These are phyloP conservation scores for Eucalyptus cladocalyx DNA, from an alignment of 345 rosid species.

Conservation along the genomic window DNA sequence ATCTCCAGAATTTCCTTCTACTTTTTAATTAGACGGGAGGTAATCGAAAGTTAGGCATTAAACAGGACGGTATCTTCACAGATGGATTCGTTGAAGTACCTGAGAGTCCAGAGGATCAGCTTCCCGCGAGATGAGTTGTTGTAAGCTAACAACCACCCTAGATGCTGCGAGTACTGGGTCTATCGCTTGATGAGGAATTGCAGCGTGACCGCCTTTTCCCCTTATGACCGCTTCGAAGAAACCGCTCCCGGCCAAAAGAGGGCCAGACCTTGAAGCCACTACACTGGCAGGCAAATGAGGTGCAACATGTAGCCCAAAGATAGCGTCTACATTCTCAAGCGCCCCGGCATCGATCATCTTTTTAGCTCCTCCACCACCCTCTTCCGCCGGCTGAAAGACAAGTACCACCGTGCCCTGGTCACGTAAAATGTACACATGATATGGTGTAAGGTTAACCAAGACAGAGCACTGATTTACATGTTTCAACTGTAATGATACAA, in stretches of 20 bases:
- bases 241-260: conserved; percentile 60
- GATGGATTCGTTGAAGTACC: conserved; percentile 17
- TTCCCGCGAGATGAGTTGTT: conserved; percentile 85
- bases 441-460: neutral
- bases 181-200: conserved; percentile 65
- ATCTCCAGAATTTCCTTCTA: neutral
- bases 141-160: conserved; percentile 70
- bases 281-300: conserved; percentile 19
- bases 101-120: conserved; percentile 87
- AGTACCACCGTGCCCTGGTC: conserved; percentile 76
- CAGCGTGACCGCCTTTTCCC: conserved; percentile 86
- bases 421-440: neutral
- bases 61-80: neutral
- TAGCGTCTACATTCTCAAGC: conserved; percentile 57
- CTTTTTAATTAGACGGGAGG: neutral
- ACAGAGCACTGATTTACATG: neutral
- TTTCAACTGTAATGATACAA: neutral
- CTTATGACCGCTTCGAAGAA: conserved; percentile 73
- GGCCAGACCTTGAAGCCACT: conserved; percentile 56
- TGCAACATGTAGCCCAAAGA: conserved; percentile 70
- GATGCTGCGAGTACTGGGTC: conserved; percentile 88
- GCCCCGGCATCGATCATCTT: conserved; percentile 58
- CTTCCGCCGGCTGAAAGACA: conserved; percentile 95
- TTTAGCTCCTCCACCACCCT: conserved; percentile 89
- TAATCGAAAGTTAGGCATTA: neutral